A percentile compares a stretch with the other conserved stretches of the same genome.
These are phyloP conservation scores for Aschersonia sp. DNA, from an alignment of 2,329 filamentous ascomycete genomes.

Conservation along the genomic window DNA sequence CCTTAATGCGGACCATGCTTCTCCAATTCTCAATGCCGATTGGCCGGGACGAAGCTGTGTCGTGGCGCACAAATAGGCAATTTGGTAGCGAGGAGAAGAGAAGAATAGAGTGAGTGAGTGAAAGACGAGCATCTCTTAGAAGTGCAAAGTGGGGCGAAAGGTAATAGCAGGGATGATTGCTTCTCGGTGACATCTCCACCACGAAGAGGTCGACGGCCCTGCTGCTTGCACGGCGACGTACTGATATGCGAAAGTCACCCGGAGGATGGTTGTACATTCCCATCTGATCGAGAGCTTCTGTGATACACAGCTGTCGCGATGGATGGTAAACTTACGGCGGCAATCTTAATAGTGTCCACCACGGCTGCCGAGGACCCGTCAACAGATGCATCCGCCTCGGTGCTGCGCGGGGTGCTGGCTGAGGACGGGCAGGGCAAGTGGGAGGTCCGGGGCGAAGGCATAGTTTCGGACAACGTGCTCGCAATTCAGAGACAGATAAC, in stretches of 20 bases:
- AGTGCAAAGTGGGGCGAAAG: too few relatives aligned
- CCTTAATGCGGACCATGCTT: constrained; percentile 85
- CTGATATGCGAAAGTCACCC: too few relatives aligned
- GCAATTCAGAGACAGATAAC: constrained; percentile 63
- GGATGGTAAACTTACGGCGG: constrained; percentile 44
- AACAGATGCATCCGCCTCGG: constrained; percentile 57
- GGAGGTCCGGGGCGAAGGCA: constrained; percentile 52
- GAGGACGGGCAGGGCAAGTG: constrained; percentile 55
- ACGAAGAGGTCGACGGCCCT: too few relatives aligned
- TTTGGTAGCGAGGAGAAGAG: too few relatives aligned
- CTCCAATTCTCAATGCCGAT: background rate
- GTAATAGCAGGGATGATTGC: too few relatives aligned
- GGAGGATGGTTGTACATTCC: too few relatives aligned
- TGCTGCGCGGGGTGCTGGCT: constrained; percentile 55
- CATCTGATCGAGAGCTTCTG: too few relatives aligned
- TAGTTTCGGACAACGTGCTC: constrained; percentile 63
- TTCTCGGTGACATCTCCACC: too few relatives aligned
- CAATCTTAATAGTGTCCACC: constrained; percentile 79
- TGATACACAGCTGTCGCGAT: constrained; percentile 7
- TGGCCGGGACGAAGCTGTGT: background rate
- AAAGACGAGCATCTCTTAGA: too few relatives aligned
- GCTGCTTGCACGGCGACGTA: too few relatives aligned
- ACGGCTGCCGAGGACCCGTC: constrained; percentile 70
- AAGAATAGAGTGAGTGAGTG: too few relatives aligned
- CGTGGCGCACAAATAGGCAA: background rate